Evolutionary conservation across 305 asterid species (phyloP).

Genomic region (Rubia peregrina): DNA sequence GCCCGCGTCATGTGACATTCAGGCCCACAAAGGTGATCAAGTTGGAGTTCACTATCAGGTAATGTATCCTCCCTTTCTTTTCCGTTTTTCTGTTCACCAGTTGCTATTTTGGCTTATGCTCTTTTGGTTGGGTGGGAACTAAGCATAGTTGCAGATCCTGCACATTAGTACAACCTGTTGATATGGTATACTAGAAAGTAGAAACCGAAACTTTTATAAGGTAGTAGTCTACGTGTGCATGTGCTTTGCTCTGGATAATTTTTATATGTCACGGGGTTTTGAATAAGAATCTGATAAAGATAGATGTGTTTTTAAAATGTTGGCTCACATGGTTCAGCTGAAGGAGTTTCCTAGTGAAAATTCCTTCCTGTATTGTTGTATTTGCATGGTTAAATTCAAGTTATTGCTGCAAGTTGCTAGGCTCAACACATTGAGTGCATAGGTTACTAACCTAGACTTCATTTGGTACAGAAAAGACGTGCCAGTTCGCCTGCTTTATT

Average conservation of each 20-base stretch:
- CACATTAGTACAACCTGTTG: not conserved
- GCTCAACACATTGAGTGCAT: slow-evolving; percentile 1
- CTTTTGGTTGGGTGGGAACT: not conserved
- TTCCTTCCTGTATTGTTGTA: not conserved
- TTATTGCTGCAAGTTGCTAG: not conserved
- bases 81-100: not conserved
- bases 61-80: not conserved
- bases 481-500: slow-evolving; percentile 4
- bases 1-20: slow-evolving; percentile 70
- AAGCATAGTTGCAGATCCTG: not conserved
- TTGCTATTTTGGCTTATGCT: not conserved
- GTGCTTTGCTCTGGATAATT: not conserved
- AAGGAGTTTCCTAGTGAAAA: not conserved
- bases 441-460: not conserved
- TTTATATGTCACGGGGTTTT: not conserved
- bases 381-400: not conserved
- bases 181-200: not conserved
- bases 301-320: not conserved
- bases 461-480: not conserved
- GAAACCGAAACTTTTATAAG: not conserved
- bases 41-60: slow-evolving; percentile 93
- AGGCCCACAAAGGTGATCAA: slow-evolving; percentile 90
- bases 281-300: not conserved
- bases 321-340: not conserved
- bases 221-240: not conserved